Percentiles rank a stretch among this genome's conserved stretches.
These are phyloP conservation scores for Fusarium verrucosum DNA, from an alignment of 2,329 filamentous ascomycete species.

Conservation along the genomic window DNA sequence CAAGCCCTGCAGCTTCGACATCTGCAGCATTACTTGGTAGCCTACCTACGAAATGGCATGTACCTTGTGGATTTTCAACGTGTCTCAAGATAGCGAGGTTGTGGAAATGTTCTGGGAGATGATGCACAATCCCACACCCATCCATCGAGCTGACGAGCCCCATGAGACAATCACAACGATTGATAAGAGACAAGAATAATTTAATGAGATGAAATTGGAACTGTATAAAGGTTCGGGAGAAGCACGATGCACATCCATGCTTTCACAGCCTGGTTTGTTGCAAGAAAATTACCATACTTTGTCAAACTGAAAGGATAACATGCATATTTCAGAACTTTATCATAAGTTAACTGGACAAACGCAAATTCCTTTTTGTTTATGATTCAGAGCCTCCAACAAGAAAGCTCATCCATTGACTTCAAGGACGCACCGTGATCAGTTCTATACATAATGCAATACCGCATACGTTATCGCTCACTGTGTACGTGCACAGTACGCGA, in stretches of 20 bases:
- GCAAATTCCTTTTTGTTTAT: neutral
- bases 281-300: neutral
- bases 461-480: neutral
- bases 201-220: neutral
- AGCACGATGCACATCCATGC: neutral
- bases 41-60: neutral
- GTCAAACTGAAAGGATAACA: neutral
- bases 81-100: neutral
- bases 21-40: neutral
- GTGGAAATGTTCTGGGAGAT: neutral
- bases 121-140: neutral
- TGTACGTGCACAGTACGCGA: neutral
- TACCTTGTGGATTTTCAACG: neutral
- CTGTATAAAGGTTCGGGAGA: neutral
- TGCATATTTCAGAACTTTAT: neutral
- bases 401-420: constrained; percentile 1
- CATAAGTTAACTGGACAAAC: neutral
- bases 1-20: neutral
- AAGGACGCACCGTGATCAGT: constrained; percentile 3
- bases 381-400: neutral
- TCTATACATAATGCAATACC: neutral
- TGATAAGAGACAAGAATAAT: constrained; percentile 6
- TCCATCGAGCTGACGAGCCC: constrained; percentile 15
- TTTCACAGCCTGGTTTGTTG: neutral
- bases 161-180: constrained; percentile 15